A percentile compares a stretch with the other conserved stretches of the same genome.
Conservation (phyloP, 176 grass and related monocot species). For the Alloteropsis semialata region DNA sequence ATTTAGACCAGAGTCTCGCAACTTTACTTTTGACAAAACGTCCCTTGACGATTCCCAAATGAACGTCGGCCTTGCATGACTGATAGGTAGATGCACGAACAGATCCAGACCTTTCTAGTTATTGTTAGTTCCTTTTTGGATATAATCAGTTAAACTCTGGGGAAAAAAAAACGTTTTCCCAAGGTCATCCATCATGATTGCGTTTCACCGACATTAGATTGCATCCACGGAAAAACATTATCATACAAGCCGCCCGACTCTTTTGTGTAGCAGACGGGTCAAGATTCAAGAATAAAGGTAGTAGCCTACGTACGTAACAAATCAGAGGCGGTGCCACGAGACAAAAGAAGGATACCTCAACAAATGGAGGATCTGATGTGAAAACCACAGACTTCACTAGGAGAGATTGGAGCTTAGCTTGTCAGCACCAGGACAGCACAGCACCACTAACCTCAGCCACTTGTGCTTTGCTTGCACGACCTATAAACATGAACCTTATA, state of each 20-base stretch:
- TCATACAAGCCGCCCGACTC: not conserved
- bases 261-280: not conserved
- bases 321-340: not conserved
- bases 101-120: not conserved
- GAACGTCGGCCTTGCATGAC: not conserved
- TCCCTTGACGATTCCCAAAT: not conserved
- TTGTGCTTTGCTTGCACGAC: conserved; percentile 31
- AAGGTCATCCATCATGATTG: conserved; percentile 22
- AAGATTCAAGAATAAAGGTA: not conserved
- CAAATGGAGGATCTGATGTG: conserved; percentile 11
- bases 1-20: conserved; percentile 16
- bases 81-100: not conserved
- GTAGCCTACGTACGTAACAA: not conserved
- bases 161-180: not conserved
- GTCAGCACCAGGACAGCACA: conserved; percentile 28
- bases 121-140: not conserved
- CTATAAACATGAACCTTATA: conserved; percentile 13
- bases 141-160: not conserved
- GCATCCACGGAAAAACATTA: not conserved
- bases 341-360: not conserved
- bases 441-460: conserved; percentile 26
- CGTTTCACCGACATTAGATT: conserved; percentile 36
- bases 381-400: not conserved
- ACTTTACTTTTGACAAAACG: conserved; percentile 15
- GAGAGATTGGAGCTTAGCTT: not conserved